Evolutionary conservation across 2,329 filamentous ascomycete species (phyloP).

Genomic region (Cladorrhinum sp.): DNA sequence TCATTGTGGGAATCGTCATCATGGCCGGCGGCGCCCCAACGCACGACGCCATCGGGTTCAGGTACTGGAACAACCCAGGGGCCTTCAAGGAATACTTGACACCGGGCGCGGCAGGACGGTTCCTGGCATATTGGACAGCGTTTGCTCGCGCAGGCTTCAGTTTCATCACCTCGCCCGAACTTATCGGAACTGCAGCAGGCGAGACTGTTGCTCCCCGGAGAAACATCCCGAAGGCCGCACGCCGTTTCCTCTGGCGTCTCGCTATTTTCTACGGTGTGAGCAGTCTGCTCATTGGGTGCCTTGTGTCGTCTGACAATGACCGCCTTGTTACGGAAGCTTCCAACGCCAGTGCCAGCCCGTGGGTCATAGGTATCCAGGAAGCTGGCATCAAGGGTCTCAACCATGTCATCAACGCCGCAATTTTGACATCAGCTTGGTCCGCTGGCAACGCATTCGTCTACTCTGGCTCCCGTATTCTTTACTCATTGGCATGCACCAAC

Average conservation of each 20-base stretch:
- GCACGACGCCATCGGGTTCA: constrained; percentile 48
- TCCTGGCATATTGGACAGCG: constrained; percentile 58
- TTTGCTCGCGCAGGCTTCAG: constrained; percentile 59
- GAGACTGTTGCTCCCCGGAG: constrained; percentile 62
- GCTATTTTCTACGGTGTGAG: constrained; percentile 63
- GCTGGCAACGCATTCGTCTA: constrained; percentile 62
- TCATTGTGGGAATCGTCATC: constrained; percentile 54
- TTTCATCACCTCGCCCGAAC: constrained; percentile 61
- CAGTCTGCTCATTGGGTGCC: constrained; percentile 58
- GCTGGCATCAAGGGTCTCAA: constrained; percentile 62
- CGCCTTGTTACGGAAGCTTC: constrained; percentile 53
- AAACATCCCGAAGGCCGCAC: constrained; percentile 64
- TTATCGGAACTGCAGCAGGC: constrained; percentile 59
- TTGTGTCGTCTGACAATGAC: constrained; percentile 64
- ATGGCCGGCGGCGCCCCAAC: constrained; percentile 55
- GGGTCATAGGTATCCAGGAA: constrained; percentile 65
- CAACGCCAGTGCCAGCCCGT: constrained; percentile 59
- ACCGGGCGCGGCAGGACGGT: constrained; percentile 47
- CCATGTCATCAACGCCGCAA: constrained; percentile 65
- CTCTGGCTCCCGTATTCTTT: constrained; percentile 66
- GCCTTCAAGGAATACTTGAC: constrained; percentile 49
- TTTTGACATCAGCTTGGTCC: constrained; percentile 64
- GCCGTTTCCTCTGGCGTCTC: constrained; percentile 60
- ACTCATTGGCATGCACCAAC: constrained; percentile 63
- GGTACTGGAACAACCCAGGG: constrained; percentile 47